Evolutionary conservation across 805 yeast species (phyloP), one percentile per base, ranked within the genome.

Genomic region (Cyberlindnera nakhonratchasimensis): DNA sequence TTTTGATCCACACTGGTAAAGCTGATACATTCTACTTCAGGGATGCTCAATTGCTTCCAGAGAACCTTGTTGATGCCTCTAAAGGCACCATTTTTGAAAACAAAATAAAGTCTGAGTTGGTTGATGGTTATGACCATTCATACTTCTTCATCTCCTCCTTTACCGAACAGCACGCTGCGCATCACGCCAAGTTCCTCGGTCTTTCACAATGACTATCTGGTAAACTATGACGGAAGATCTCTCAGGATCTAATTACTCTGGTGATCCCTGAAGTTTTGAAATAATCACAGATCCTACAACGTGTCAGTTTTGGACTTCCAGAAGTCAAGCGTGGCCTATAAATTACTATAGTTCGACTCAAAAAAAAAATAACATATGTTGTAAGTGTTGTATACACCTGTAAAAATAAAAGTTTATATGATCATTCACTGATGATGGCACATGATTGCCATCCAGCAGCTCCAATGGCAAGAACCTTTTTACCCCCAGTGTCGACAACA

Each of bases 81-180:
- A 69, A 77, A 52, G 75, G 73, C 23, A 67, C 85, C 1, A 62
- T 65, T 6, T 82, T 82, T 63, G 75, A 74, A 44, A 85, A 79
- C 5, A 71, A 76, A 42, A 72, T 91, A 44, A 68, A 75, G 23
- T 62, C 85, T 37, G 66, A 77, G 22, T 55, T 78, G 26, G 95
- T 77, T 16, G 89, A 85, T 1, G 96, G 90, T 4, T 91, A 80
- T 58, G 97, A 93, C 58, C 99, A 91, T 61, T 82, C 90, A 37
- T 91, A 90, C 69, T 93, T 76, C 64, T 91, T 89, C 62, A 74
- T 91, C 43, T 74, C 90, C 39, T 65, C 86, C 0, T 90, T 89
- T 63, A 83, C 83, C 11, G 82, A 76, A 42, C 86, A 80, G 26
- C 98, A 93, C 62, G 86, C 96, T 28, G 78, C 75, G 46, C 91